Base-by-base conservation (phyloP, 108 stramenopile species). In the Epipyxis sp. region DNA sequence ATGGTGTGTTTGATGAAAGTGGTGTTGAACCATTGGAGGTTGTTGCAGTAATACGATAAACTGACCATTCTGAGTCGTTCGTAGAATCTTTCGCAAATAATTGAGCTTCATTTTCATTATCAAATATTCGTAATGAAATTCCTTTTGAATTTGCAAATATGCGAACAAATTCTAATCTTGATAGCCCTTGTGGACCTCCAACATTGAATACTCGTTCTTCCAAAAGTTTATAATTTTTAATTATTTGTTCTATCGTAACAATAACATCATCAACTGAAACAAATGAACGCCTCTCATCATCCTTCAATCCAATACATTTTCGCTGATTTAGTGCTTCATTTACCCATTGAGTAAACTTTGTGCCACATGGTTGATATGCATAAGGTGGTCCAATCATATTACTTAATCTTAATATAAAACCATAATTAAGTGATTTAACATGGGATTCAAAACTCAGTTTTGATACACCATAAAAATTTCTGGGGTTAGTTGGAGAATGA, bases 311-410 rank as follows among this genome's bases (percentile, higher is more conserved):
- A 39, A 74, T 39, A 3, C 13, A 37, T 35, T 32, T 3, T 29
- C 61, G 3, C 27, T 37, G 3, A 6, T 65, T 10, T 6, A 3
- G 34, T 3, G 27, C 34, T 65, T 10, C 10, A 29, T 29, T 32
- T 3, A 65, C 30, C 6, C 16, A 74, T 6, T 6, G 34, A 46
- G 43, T 37, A 25, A 74, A 74, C 71, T 74, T 74, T 32, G 16
- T 42, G 16, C 46, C 44, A 3, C 13, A 13, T 3, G 3, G 41
- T 20, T 39, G 3, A 74, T 74, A 74, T 6, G 42, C 13, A 13
- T 6, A 6, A 6, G 46, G 46, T 6, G 46, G 41, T 34, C 71
- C 71, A 74, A 74, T 74, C 71, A 74, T 74, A 37, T 74, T 74
- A 42, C 71, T 74, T 42, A 74, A 74, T 10, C 71, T 39, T 29